phyloP scores from a whole-genome alignment of 2,329 filamentous ascomycete species.

The Lasiodiplodia sp. region DNA sequence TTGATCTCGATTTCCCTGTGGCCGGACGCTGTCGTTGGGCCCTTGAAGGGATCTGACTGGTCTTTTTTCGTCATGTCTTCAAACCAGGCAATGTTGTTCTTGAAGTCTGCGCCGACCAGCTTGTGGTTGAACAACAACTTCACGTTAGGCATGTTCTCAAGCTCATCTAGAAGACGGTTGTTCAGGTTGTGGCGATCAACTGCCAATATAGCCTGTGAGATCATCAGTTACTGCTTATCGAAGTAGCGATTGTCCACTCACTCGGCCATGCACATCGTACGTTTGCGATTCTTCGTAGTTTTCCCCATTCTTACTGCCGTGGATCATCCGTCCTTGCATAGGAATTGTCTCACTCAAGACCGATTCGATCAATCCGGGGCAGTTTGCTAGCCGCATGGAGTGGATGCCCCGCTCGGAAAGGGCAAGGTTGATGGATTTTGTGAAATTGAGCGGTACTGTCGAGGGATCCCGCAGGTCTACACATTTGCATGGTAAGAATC shows the following conservation, averaged over 20 bases:
- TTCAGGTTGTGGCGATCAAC: slow-evolving; percentile 87
- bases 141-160: slow-evolving; percentile 87
- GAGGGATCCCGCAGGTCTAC: slow-evolving; percentile 84
- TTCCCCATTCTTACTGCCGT: slow-evolving; percentile 71
- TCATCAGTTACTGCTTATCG: not conserved
- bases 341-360: slow-evolving; percentile 83
- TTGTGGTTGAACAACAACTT: slow-evolving; percentile 94
- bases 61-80: slow-evolving; percentile 58
- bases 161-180: slow-evolving; percentile 79
- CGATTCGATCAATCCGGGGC: slow-evolving; percentile 72
- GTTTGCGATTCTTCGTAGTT: slow-evolving; percentile 81
- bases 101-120: slow-evolving; percentile 87
- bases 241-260: slow-evolving; percentile 51
- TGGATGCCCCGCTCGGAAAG: slow-evolving; percentile 93
- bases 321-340: slow-evolving; percentile 97
- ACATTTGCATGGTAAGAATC: slow-evolving; percentile 28
- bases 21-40: slow-evolving; percentile 34
- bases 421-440: slow-evolving; percentile 97
- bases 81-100: slow-evolving; percentile 82
- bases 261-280: slow-evolving; percentile 88
- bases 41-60: slow-evolving; percentile 33
- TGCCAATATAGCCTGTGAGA: slow-evolving; percentile 77
- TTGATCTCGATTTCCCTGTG: slow-evolving; percentile 75
- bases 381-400: slow-evolving; percentile 76
- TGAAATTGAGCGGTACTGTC: slow-evolving; percentile 90